phyloP scores from a whole-genome alignment of 2,329 filamentous ascomycete species.

The Fusarium oxysporum region DNA sequence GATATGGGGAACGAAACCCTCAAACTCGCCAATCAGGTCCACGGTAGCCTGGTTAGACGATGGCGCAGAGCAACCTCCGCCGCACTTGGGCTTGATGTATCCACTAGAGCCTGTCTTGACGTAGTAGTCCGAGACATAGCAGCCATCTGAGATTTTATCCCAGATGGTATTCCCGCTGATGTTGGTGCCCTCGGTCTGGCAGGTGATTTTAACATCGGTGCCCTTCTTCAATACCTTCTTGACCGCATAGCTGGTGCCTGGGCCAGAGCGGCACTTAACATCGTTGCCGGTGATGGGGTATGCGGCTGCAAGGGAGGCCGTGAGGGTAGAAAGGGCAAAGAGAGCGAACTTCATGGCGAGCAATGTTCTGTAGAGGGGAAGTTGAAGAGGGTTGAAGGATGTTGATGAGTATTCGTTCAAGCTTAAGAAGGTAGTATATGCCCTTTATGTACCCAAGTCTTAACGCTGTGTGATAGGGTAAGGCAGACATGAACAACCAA shows the following conservation, averaged over 20 bases:
- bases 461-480: not conserved
- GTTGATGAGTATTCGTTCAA: not conserved
- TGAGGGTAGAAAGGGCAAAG: not conserved
- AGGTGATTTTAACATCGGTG: not conserved
- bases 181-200: not conserved
- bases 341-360: not conserved
- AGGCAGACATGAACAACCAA: not conserved
- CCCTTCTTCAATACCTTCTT: not conserved
- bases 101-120: not conserved
- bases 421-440: not conserved
- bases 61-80: not conserved
- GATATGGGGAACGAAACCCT: not conserved
- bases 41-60: not conserved
- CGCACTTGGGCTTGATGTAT: not conserved
- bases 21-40: not conserved
- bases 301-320: not conserved
- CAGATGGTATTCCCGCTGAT: not conserved
- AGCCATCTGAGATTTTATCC: not conserved
- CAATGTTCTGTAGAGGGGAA: not conserved
- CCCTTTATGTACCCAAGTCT: not conserved
- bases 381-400: not conserved
- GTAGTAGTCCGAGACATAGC: not conserved
- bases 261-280: not conserved
- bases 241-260: not conserved
- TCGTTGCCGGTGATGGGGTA: not conserved